Percentiles rank a stretch among this genome's conserved stretches.
Evolutionary conservation across 495 filamentous ascomycete genomes (phyloP).

Genomic region (Neurospora sp.): DNA sequence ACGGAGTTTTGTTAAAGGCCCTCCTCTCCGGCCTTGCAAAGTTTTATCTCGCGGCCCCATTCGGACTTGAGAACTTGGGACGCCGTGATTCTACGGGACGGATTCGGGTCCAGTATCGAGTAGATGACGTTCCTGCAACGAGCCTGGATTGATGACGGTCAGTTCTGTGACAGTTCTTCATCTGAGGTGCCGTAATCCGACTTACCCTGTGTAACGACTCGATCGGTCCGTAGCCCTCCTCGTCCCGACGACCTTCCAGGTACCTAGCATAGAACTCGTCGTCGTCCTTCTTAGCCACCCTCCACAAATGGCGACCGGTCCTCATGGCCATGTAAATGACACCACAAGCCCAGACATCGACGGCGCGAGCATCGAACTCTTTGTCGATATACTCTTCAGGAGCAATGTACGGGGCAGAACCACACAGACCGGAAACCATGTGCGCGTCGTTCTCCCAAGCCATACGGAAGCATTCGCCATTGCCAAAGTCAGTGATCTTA

Average conservation of each 20-base stretch:
- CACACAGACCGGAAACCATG: conserved; percentile 95
- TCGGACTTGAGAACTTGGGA: conserved; percentile 96
- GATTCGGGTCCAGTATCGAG: conserved; percentile 95
- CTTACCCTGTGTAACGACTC: conserved; percentile 92
- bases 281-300: conserved; percentile 88
- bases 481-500: conserved; percentile 98
- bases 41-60: conserved; percentile 93
- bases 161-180: conserved; percentile 6
- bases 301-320: conserved; percentile 91
- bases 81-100: conserved; percentile 81
- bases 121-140: conserved; percentile 98
- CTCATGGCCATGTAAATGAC: conserved; percentile 99
- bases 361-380: conserved; percentile 93
- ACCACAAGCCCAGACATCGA: conserved; percentile 95
- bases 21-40: conserved; percentile 93
- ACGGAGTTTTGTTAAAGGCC: conserved; percentile 46
- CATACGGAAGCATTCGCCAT: conserved; percentile 99
- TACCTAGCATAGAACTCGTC: conserved; percentile 96
- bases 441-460: conserved; percentile 97
- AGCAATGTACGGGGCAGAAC: conserved; percentile 93
- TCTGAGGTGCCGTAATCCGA: conserved; percentile 4
- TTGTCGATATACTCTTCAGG: conserved; percentile 91
- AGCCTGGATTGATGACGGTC: conserved; percentile 46
- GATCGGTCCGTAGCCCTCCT: conserved; percentile 92
- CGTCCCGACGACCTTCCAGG: conserved; percentile 80